Conservation (phyloP, 768 basidiomycete genomes). For the Hypholoma sublateritium region DNA sequence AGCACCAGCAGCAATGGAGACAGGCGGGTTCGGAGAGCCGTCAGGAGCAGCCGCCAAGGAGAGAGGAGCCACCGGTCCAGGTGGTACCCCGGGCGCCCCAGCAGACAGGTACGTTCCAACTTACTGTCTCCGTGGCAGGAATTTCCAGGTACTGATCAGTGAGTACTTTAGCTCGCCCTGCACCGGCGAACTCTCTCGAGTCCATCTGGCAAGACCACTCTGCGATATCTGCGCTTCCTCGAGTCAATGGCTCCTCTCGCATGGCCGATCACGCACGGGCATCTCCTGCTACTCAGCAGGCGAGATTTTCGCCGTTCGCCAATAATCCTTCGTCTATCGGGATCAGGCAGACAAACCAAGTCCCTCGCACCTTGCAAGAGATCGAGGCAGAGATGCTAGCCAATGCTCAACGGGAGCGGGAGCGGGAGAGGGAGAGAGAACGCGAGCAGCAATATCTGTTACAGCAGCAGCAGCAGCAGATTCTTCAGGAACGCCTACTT, state of each 20-base stretch:
- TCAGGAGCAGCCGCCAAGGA: constrained; percentile 20
- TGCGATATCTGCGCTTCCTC: constrained; percentile 66
- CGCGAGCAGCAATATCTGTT: constrained; percentile 35
- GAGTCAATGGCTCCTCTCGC: constrained; percentile 48
- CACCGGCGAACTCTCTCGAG: constrained; percentile 53
- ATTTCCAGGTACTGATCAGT: constrained; percentile 3
- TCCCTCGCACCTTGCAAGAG: constrained; percentile 69
- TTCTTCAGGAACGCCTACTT: constrained; percentile 21
- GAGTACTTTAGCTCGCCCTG: constrained; percentile 29
- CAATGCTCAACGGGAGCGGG: constrained; percentile 40
- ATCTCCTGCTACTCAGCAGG: constrained; percentile 27
- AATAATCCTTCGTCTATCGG: constrained; percentile 18
- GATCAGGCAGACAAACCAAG: constrained; percentile 28
- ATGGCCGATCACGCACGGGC: constrained; percentile 34
- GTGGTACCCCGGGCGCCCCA: neutral
- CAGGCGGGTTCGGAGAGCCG: constrained; percentile 18
- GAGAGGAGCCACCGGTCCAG: constrained; percentile 14
- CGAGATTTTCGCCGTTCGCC: constrained; percentile 42
- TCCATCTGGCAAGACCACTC: constrained; percentile 85
- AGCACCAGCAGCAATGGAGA: constrained; percentile 20
- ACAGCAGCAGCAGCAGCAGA: constrained; percentile 33
- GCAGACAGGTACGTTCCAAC: constrained; percentile 18
- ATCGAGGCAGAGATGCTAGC: constrained; percentile 85
- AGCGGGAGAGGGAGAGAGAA: constrained; percentile 32
- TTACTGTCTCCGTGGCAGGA: constrained; percentile 14